Base-by-base conservation (phyloP, 2,329 filamentous ascomycete species). In the Onygenales sp. region DNA sequence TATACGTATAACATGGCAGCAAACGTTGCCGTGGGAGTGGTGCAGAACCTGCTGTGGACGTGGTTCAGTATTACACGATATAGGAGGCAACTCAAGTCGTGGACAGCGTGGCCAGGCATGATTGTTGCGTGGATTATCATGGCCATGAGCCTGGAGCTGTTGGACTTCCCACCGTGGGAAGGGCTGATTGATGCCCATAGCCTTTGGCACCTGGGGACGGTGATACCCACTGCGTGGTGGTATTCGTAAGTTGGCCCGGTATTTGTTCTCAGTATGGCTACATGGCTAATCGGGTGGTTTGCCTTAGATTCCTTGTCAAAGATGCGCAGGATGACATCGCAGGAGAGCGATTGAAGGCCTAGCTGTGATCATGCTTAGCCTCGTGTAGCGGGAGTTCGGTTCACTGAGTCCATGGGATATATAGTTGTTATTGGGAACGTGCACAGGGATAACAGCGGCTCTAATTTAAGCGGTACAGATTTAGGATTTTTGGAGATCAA, bases 1-100 rank as follows among this genome's bases (percentile, higher is more conserved):
- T 98, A 98, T 68, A 87, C 86, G 4, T 98, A 98, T 74, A 98
- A 98, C 68, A 97, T 98, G 90, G 83, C 86, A 1, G 93, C 91
- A 50, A 98, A 97, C 64, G 87, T 98, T 17, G 82, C 80, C 2
- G 81, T 87, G 9, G 93, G 93, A 3, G 75, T 90, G 42, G 69
- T 91, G 4, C 85, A 90, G 65, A 95, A 97, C 63, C 51, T 84
- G 3, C 72, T 97, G 54, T 97, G 93, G 93, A 87, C 79, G 43
- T 86, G 81, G 69, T 96, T 95, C 71, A 91, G 87, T 66, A 81
- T 87, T 61, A 74, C 75, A 59, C 80, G 85, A 61, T 97, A 92
- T 71, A 76, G 78, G 58, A 82, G 83, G 68, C 81, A 86, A 14
- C 81, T 83, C 45, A 81, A 85, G 58, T 70, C 78, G 14, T 98